Evolutionary conservation across 352 stramenopile species (phyloP).

Genomic region (Phytophthora cactorum): DNA sequence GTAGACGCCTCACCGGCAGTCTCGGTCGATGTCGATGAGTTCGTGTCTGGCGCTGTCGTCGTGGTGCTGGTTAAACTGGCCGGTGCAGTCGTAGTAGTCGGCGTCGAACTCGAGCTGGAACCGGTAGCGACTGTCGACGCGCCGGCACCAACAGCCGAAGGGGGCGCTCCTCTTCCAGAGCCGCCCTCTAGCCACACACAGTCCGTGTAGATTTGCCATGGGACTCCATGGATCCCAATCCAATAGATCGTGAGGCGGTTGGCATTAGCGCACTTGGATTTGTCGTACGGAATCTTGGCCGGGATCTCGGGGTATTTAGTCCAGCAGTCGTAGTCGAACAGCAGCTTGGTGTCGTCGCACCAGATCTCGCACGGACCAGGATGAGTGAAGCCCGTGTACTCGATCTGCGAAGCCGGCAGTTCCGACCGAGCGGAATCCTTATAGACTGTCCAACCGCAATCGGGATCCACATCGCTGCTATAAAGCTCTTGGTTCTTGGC

Average conservation of each 20-base stretch:
- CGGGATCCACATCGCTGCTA: constrained; percentile 33
- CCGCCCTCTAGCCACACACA: constrained; percentile 43
- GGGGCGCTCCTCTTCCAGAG: constrained; percentile 23
- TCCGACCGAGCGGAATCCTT: constrained; percentile 43
- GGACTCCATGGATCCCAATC: constrained; percentile 52
- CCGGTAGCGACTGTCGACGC: constrained; percentile 12
- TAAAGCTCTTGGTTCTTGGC: constrained; percentile 51
- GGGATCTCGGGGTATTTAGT: constrained; percentile 41
- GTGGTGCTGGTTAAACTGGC: constrained; percentile 3
- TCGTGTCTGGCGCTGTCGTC: background rate
- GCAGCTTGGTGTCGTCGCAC: constrained; percentile 62
- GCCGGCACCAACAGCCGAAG: constrained; percentile 18
- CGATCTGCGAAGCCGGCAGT: constrained; percentile 44
- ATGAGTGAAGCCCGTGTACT: constrained; percentile 63
- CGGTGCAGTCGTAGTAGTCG: constrained; percentile 17
- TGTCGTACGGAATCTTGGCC: constrained; percentile 50
- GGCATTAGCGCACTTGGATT: constrained; percentile 45
- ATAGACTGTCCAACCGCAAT: constrained; percentile 52
- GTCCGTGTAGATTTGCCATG: constrained; percentile 70
- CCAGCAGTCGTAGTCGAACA: constrained; percentile 56
- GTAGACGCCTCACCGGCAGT: constrained; percentile 19
- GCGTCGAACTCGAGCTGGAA: constrained; percentile 15
- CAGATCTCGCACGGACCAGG: constrained; percentile 64
- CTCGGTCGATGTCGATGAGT: background rate
- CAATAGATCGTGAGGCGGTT: constrained; percentile 62